Conservation (phyloP, 768 basidiomycete species). For the Tubosaeta sp. region DNA sequence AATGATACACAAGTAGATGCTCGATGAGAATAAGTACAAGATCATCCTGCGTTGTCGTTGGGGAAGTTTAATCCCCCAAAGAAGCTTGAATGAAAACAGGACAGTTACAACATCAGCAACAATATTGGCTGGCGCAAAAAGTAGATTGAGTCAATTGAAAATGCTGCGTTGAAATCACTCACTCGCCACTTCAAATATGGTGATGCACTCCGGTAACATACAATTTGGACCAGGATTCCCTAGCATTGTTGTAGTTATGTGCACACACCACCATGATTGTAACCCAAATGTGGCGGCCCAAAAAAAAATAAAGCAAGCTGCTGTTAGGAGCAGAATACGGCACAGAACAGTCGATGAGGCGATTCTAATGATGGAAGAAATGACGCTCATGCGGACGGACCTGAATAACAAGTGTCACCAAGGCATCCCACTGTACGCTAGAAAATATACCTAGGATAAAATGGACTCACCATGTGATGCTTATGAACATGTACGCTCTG, state of each 20-base stretch:
- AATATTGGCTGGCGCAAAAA: constrained; percentile 2
- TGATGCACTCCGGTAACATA: not conserved
- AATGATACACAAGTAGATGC: constrained; percentile 4
- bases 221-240: not conserved
- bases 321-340: not conserved
- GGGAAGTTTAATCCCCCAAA: constrained; percentile 15
- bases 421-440: not conserved
- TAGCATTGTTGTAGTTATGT: too few species aligned
- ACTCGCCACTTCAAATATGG: constrained; percentile 5
- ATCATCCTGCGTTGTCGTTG: constrained; percentile 14
- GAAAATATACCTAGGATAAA: too few species aligned
- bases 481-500: constrained; percentile 3
- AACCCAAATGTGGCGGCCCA: constrained; percentile 6
- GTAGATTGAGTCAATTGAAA: not conserved
- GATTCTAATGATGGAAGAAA: constrained; percentile 13
- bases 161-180: not conserved
- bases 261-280: constrained; percentile 5
- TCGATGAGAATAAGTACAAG: constrained; percentile 11
- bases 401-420: not conserved
- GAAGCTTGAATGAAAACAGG: constrained; percentile 9
- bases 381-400: constrained; percentile 18
- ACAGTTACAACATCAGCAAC: not conserved
- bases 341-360: not conserved
- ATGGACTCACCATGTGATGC: constrained; percentile 8
- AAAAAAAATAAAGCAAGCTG: not conserved